phyloP scores from a whole-genome alignment of 805 yeast species.

The Candida manassasensis region DNA sequence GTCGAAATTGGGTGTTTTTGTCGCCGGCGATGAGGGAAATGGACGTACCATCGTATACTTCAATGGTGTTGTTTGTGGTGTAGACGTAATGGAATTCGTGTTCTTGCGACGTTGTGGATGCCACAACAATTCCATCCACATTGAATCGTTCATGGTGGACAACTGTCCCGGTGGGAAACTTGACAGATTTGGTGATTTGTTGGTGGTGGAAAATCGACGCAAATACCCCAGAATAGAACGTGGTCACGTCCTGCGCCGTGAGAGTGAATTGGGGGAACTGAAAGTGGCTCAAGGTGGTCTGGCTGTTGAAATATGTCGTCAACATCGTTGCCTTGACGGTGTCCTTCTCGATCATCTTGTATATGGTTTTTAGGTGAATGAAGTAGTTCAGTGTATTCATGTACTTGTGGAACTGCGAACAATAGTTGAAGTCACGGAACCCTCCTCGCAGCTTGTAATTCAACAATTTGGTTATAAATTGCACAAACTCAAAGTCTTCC shows the following conservation, averaged over 20 bases:
- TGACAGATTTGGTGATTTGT: background rate
- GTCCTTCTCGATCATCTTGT: constrained; percentile 6
- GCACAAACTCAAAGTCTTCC: constrained; percentile 11
- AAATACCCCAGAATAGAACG: background rate
- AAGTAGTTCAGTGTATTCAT: constrained; percentile 11
- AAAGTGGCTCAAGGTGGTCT: background rate
- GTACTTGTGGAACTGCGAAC: constrained; percentile 9
- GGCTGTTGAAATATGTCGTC: constrained; percentile 2
- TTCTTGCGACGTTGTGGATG: background rate
- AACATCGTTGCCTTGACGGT: constrained; percentile 3
- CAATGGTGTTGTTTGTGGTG: constrained; percentile 12
- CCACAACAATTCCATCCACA: constrained; percentile 11
- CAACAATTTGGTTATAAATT: constrained; percentile 9
- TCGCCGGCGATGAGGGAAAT: constrained; percentile 4
- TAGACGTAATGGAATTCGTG: constrained; percentile 11
- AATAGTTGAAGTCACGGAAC: constrained; percentile 7
- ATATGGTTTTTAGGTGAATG: constrained; percentile 12
- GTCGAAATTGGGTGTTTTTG: background rate
- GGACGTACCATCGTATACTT: constrained; percentile 11
- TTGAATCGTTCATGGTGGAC: constrained; percentile 6
- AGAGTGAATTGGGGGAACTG: constrained; percentile 1
- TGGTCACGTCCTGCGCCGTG: background rate
- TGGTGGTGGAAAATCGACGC: background rate
- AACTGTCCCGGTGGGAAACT: constrained; percentile 3
- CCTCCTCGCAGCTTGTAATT: constrained; percentile 7